phyloP scores from a whole-genome alignment of 345 rosid species.

The Murraya koenigii region DNA sequence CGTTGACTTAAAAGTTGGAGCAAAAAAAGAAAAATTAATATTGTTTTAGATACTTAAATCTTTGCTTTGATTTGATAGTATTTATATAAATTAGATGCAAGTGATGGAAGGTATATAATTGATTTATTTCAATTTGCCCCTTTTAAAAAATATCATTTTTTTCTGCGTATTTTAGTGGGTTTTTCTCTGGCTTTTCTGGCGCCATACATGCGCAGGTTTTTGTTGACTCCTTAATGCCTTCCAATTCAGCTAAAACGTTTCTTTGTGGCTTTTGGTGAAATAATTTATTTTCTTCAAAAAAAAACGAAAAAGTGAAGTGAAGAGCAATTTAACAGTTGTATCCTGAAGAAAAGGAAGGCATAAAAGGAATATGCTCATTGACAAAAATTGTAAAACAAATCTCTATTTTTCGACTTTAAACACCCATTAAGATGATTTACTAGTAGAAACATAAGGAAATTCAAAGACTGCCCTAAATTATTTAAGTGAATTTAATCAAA shows the following conservation, averaged over 20 bases:
- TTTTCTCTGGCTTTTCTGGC: slow-evolving; percentile 20
- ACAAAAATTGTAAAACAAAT: neutral
- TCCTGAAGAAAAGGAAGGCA: neutral
- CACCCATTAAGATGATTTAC: neutral
- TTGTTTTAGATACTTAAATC: slow-evolving; percentile 4
- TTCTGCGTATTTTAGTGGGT: slow-evolving; percentile 16
- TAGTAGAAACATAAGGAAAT: neutral
- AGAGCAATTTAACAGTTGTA: neutral
- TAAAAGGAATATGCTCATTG: neutral
- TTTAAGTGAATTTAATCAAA: neutral
- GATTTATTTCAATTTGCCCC: neutral
- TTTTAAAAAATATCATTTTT: neutral
- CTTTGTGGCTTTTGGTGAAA: neutral
- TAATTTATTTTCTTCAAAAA: no score
- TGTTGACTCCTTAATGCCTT: slow-evolving; percentile 28
- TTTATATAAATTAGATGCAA: neutral
- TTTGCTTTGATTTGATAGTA: slow-evolving; percentile 1
- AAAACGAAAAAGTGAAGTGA: neutral
- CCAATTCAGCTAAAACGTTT: slow-evolving; percentile 23
- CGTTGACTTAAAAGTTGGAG: slow-evolving; percentile 6
- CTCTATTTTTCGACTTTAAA: neutral
- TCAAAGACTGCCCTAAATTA: neutral
- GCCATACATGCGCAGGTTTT: neutral
- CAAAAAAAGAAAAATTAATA: neutral
- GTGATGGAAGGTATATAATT: neutral